Conservation (phyloP, 73 alveolate species). For the Paramecium sexaurelia region DNA sequence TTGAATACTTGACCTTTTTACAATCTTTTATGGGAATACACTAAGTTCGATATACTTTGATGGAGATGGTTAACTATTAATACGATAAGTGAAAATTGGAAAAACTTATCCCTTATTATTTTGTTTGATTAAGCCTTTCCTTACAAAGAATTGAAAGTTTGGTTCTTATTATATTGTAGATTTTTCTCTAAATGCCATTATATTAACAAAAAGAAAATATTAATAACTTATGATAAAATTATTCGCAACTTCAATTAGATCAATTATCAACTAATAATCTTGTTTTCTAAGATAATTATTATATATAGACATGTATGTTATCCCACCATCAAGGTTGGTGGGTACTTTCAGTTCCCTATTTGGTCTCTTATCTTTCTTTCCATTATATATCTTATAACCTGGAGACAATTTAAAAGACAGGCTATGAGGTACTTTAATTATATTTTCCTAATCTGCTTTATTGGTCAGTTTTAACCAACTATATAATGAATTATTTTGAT, state of each 20-base stretch:
- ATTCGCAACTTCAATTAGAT: neutral
- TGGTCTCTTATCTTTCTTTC: no score
- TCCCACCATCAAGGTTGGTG: no score
- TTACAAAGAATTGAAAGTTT: neutral
- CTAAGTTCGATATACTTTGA: neutral
- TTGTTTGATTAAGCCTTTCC: neutral
- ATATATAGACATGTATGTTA: no score
- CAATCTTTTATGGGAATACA: neutral
- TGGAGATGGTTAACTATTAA: neutral
- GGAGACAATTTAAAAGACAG: no score
- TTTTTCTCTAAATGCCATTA: neutral
- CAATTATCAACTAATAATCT: neutral
- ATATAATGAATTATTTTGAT: no score
- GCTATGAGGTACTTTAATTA: no score
- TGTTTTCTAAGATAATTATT: neutral
- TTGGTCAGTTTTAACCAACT: no score
- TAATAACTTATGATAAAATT: neutral
- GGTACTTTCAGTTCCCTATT: no score
- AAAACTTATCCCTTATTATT: neutral
- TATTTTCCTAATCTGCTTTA: no score
- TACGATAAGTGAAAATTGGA: conserved; percentile 2
- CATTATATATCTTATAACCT: no score
- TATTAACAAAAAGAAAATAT: neutral
- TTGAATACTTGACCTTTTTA: neutral
- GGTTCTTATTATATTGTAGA: neutral